phyloP scores from a whole-genome alignment of 1,284 basidiomycete genomes.

The Earliella scabrosa region DNA sequence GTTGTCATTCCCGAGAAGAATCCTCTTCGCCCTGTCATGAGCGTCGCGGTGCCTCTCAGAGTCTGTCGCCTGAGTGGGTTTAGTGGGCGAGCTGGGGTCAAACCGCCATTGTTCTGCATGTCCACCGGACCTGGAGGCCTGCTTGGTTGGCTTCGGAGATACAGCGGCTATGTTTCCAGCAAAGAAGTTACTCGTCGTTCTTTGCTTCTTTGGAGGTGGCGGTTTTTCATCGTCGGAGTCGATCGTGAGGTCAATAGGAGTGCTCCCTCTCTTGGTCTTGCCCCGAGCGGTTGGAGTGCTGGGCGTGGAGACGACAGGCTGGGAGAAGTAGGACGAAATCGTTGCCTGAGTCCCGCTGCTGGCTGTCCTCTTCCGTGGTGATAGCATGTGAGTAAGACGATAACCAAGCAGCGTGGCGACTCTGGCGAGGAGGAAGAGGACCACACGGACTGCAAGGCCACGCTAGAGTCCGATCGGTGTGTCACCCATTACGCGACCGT shows the following conservation, averaged over 20 bases:
- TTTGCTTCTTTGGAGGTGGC: conserved; percentile 42
- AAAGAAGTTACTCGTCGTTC: conserved; percentile 28
- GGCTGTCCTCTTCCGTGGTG: not conserved
- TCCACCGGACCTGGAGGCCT: conserved; percentile 11
- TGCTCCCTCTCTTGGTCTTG: conserved; percentile 29
- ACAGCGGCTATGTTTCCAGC: not conserved
- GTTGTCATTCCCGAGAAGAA: conserved; percentile 54
- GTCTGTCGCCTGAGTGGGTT: conserved; percentile 24
- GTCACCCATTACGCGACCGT: conserved; percentile 13
- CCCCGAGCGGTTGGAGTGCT: conserved; percentile 23
- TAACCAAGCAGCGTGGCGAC: too few species aligned
- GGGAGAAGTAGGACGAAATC: conserved; percentile 63
- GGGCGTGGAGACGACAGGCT: conserved; percentile 31
- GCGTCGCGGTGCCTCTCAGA: conserved; percentile 32
- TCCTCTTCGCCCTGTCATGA: conserved; percentile 59
- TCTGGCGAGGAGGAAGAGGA: not conserved
- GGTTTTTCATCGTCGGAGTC: conserved; percentile 40
- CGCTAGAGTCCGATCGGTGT: conserved; percentile 10
- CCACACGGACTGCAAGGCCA: too few species aligned
- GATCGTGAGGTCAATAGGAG: conserved; percentile 59
- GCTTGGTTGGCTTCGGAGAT: not conserved
- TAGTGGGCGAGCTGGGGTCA: conserved; percentile 26
- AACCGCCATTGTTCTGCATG: conserved; percentile 42
- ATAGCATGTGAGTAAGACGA: conserved; percentile 6
- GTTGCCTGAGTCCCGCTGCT: conserved; percentile 34